Base-by-base conservation (phyloP, 345 rosid genomes). In the Populus tremula region DNA sequence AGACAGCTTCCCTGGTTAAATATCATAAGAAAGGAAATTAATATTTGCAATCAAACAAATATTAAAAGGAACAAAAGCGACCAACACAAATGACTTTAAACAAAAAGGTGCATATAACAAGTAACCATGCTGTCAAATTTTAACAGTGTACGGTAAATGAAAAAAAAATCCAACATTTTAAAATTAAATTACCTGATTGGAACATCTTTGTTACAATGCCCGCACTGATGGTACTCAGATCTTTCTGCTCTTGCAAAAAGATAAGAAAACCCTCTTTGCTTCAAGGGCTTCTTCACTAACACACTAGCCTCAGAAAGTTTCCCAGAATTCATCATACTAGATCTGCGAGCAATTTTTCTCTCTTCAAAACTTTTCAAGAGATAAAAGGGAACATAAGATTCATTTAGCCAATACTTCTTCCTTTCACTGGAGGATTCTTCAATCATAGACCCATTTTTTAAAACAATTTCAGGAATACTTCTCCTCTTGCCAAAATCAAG, bases 401-500 rank as follows among this genome's bases (percentile, higher is more conserved):
- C 96, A 72, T 79, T 87, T 82, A 96, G 77, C 99, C 99, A 96
- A 84, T 89, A 96, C 78, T 82, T 96, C 88, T 88, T 96, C 87
- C 92, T 91, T 76, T 86, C 98, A 80, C 93, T 96, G 45, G 94
- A 89, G 78, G 97, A 89, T 85, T 96, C 97, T 83, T 96, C 91
- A 72, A 91, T 84, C 76, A 84, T 68, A 71, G 82, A 81, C 43
- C 99, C 99, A 76, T 90, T 79, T 87, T 82, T 90, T 84, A 59
- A 43, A 53, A 93, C 98, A 71, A 91, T 79, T 21, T 91, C 90
- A 35, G 98, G 99, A 76, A 96, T 80, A 84, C 80, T 83, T 90
- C 89, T 96, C 85, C 99, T 91, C 86, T 93, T 93, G 70, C 99
- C 99, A 84, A 96, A 93, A 87, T 96, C 99, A 82, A 96, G 92